Evolutionary conservation across 768 basidiomycete species (phyloP), one percentile per base, ranked within the genome.

Genomic region (Hygrocybe punicea): DNA sequence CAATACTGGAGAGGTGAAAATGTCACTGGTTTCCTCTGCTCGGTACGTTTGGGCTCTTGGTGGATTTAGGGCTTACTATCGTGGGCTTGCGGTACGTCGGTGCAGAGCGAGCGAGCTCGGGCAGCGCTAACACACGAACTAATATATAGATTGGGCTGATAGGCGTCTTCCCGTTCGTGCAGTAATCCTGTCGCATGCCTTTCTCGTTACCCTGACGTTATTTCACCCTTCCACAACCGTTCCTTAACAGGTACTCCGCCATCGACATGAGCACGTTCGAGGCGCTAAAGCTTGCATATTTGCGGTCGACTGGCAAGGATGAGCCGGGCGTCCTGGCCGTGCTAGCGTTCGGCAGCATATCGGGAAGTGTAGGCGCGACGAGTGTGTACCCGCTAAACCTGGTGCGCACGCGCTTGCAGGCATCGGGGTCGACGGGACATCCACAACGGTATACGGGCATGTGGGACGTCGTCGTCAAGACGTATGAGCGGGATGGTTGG

Each of bases 181-280:
- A 60, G 42, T 16, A 16, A n/a, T 33, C 51, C 8, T 35, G 37
- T 10, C 35, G n/a, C 25, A 51, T 40, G 24, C 6, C 36, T 13
- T 6, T 29, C 14, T 34, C 17, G 3, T 53, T 42, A 4, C 40
- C 40, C 40, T 19, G 14, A 16, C 40, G 11, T 13, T 29, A 14
- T 16, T 33, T 13, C 49, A 14, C 14, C 16, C 39, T 11, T 19
- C 14, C 14, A 19, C 6, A 4, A 42, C 14, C 11, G 39, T 19
- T 35, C 39, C 35, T 25, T 7, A 55, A 50, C 67, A 89, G 87
- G 57, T 91, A 91, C 69, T 88, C 91, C 13, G 96, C 96, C 4
- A 99, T 98, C 60, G 96, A 99, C 71, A 96, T 93, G 91, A 90
- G 87, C 64, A 95, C 95, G 3, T 98, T 97, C 58, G 96, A 98